Evolutionary conservation across 2,329 filamentous ascomycete species (phyloP).

Genomic region (Fusarium pseudonygamai): DNA sequence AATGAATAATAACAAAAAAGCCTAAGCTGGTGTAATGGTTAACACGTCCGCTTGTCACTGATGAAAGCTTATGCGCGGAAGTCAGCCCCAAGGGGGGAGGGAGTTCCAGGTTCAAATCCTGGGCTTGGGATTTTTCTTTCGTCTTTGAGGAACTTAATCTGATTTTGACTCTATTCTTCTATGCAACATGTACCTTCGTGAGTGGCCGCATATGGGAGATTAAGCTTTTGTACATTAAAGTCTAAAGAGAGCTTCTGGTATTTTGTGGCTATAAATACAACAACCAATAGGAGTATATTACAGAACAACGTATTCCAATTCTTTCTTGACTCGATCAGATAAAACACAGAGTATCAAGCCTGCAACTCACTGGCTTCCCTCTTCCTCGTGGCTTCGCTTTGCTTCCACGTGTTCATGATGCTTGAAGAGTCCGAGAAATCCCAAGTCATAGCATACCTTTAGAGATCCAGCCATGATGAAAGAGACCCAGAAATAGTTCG

Average conservation of each 20-base stretch:
- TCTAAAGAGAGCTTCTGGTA: not conserved
- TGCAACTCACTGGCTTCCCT: not conserved
- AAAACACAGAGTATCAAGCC: not conserved
- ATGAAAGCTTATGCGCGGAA: not conserved
- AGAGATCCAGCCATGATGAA: slow-evolving; percentile 71
- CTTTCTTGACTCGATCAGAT: too few relatives aligned
- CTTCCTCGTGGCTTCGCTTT: not conserved
- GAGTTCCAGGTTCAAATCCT: not conserved
- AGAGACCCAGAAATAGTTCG: slow-evolving; percentile 66
- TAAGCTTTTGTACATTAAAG: not conserved
- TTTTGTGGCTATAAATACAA: not conserved
- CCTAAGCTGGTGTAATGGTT: not conserved
- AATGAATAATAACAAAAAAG: not conserved
- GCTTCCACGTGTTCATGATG: slow-evolving; percentile 30
- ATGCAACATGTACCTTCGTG: not conserved
- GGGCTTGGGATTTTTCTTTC: not conserved
- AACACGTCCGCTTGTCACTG: not conserved
- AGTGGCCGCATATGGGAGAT: not conserved
- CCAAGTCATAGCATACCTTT: slow-evolving; percentile 70
- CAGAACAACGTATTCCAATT: not conserved
- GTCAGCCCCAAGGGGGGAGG: not conserved
- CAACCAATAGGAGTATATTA: too few relatives aligned
- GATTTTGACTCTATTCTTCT: not conserved
- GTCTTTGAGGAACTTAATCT: not conserved
- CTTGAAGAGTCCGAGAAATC: slow-evolving; percentile 55